These are phyloP conservation scores for Rhynchosporium agropyri DNA, from an alignment of 2,329 filamentous ascomycete species.

Conservation along the genomic window DNA sequence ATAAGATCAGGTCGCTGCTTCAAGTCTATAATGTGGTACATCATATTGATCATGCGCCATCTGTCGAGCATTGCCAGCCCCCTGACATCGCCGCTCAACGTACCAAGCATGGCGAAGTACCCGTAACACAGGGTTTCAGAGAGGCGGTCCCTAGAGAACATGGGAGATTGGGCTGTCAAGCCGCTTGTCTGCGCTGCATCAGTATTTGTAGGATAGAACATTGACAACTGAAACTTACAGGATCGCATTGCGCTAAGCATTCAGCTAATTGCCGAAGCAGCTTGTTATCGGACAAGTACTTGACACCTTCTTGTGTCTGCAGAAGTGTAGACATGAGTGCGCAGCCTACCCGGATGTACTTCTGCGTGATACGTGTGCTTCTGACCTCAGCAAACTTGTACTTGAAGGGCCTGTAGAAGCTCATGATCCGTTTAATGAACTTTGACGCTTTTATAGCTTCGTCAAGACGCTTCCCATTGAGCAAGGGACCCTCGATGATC, in stretches of 20 bases:
- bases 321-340: slow-evolving; percentile 84
- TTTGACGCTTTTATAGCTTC: slow-evolving; percentile 95
- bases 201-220: slow-evolving; percentile 19
- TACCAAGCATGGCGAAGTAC: slow-evolving; percentile 91
- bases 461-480: slow-evolving; percentile 87
- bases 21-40: slow-evolving; percentile 95
- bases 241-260: slow-evolving; percentile 92
- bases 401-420: slow-evolving; percentile 96
- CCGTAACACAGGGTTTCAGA: slow-evolving; percentile 86
- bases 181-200: slow-evolving; percentile 59
- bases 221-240: slow-evolving; percentile 53
- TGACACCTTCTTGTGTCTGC: slow-evolving; percentile 81
- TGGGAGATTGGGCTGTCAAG: slow-evolving; percentile 77
- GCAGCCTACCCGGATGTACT: slow-evolving; percentile 89
- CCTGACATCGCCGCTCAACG: slow-evolving; percentile 78
- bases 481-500: slow-evolving; percentile 89
- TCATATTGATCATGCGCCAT: slow-evolving; percentile 99
- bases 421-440: slow-evolving; percentile 91
- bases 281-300: slow-evolving; percentile 89
- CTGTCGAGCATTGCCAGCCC: slow-evolving; percentile 89
- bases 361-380: slow-evolving; percentile 90
- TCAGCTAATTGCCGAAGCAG: slow-evolving; percentile 91
- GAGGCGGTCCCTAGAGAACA: slow-evolving; percentile 86
- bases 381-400: slow-evolving; percentile 89
- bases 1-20: slow-evolving; percentile 90